Evolutionary conservation across 495 filamentous ascomycete genomes (phyloP).

Genomic region (Bathelium albidoporum): DNA sequence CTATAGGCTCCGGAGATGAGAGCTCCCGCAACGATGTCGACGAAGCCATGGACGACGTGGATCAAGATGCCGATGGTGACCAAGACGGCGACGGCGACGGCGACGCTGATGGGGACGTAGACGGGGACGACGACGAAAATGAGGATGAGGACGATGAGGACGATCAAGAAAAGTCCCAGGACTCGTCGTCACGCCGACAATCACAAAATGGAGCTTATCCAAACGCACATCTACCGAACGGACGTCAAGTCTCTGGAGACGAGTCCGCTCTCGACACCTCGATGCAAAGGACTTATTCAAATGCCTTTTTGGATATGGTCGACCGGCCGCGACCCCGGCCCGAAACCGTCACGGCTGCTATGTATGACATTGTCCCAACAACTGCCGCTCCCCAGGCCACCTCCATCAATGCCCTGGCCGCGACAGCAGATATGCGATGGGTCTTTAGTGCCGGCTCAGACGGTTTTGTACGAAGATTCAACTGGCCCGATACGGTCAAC

Average conservation of each 20-base stretch:
- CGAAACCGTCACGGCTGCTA: slow-evolving; percentile 69
- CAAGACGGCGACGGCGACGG: slow-evolving; percentile 32
- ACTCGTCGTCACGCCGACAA: slow-evolving; percentile 36
- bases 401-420: slow-evolving; percentile 83
- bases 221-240: background rate
- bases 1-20: slow-evolving; percentile 16
- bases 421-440: slow-evolving; percentile 92
- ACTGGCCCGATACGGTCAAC: slow-evolving; percentile 91
- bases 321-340: slow-evolving; percentile 53
- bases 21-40: slow-evolving; percentile 35
- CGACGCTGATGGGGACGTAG: slow-evolving; percentile 48
- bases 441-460: slow-evolving; percentile 90
- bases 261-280: slow-evolving; percentile 11
- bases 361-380: slow-evolving; percentile 93
- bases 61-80: slow-evolving; percentile 32
- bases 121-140: slow-evolving; percentile 52
- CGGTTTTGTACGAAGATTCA: slow-evolving; percentile 90
- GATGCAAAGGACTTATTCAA: slow-evolving; percentile 26
- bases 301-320: slow-evolving; percentile 31
- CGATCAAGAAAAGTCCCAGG: slow-evolving; percentile 42
- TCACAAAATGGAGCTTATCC: slow-evolving; percentile 17
- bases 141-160: slow-evolving; percentile 49
- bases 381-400: slow-evolving; percentile 94
- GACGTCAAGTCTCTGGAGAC: background rate
- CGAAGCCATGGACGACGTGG: slow-evolving; percentile 41